A percentile compares a stretch with the other conserved stretches of the same genome.
phyloP scores from a whole-genome alignment of 352 stramenopile species.

The Globisporangium viniferum region DNA sequence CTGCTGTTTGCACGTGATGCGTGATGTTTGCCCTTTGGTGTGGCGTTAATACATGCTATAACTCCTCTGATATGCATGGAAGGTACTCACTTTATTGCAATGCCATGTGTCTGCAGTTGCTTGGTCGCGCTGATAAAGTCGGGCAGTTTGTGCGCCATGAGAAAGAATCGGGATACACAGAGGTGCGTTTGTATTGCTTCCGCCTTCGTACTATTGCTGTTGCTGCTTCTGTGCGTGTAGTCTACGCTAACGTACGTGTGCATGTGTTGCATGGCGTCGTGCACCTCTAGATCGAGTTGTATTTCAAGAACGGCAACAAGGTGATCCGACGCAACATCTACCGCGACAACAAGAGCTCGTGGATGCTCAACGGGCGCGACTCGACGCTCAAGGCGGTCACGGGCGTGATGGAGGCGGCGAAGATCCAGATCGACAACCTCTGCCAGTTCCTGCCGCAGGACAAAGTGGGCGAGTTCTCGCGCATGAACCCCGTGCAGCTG shows the following conservation, averaged over 20 bases:
- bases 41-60: too few species aligned
- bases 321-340: constrained; percentile 92
- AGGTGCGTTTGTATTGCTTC: constrained; percentile 24
- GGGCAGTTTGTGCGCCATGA: constrained; percentile 89
- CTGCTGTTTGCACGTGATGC: neutral
- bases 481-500: constrained; percentile 77
- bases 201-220: neutral
- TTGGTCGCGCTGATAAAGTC: constrained; percentile 94
- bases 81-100: neutral
- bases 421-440: constrained; percentile 98
- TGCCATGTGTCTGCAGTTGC: constrained; percentile 36
- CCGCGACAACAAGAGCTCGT: constrained; percentile 83
- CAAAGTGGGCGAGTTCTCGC: constrained; percentile 90
- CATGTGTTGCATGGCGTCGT: neutral
- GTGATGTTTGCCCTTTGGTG: too few species aligned
- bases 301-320: constrained; percentile 65
- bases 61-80: neutral
- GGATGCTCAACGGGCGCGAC: constrained; percentile 73
- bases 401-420: constrained; percentile 78
- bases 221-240: neutral
- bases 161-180: constrained; percentile 81
- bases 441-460: constrained; percentile 99
- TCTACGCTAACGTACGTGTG: neutral
- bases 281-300: constrained; percentile 94
- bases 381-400: constrained; percentile 66